Percentiles rank a stretch among this genome's conserved stretches.
These are phyloP conservation scores for Tuber melanosporum DNA, from an alignment of 495 filamentous ascomycete genomes.

Conservation along the genomic window DNA sequence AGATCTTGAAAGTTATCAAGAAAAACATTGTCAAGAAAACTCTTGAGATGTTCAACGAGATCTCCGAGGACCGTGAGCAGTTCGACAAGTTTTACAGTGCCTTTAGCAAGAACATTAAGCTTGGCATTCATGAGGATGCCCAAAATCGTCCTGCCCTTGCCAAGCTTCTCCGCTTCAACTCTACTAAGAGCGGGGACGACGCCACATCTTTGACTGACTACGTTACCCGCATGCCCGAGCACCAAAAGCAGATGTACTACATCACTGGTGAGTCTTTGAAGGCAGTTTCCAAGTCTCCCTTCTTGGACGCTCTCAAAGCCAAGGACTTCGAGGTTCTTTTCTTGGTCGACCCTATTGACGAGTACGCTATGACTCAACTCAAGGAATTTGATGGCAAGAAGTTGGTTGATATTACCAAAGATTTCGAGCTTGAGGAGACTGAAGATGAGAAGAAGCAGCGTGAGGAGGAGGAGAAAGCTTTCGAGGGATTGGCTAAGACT, in stretches of 20 bases:
- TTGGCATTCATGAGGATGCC: conserved; percentile 98
- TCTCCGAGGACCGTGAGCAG: conserved; percentile 97
- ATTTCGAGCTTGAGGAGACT: conserved; percentile 99
- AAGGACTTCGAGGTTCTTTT: conserved; percentile 99
- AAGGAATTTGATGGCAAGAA: conserved; percentile 99
- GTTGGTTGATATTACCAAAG: conserved; percentile 99
- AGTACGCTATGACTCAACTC: conserved; percentile 99
- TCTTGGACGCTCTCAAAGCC: conserved; percentile 97
- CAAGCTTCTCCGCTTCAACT: conserved; percentile 98
- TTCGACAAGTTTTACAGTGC: conserved; percentile 99
- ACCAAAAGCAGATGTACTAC: conserved; percentile 99
- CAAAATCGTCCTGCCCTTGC: conserved; percentile 91
- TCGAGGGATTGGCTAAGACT: conserved; percentile 81
- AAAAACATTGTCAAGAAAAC: conserved; percentile 99
- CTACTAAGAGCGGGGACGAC: conserved; percentile 97
- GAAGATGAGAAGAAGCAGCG: conserved; percentile 98
- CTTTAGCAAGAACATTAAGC: conserved; percentile 99
- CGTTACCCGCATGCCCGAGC: conserved; percentile 95
- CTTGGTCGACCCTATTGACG: conserved; percentile 98
- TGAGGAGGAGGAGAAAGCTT: conserved; percentile 97
- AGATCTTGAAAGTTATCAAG: conserved; percentile 99
- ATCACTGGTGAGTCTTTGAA: conserved; percentile 99
- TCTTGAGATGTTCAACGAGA: conserved; percentile 97
- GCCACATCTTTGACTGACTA: conserved; percentile 91
- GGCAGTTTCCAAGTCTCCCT: conserved; percentile 94